Percentiles rank a stretch among this genome's conserved stretches.
These are phyloP conservation scores for Aspergillus haitiensis DNA, from an alignment of 495 filamentous ascomycete genomes.

Conservation along the genomic window DNA sequence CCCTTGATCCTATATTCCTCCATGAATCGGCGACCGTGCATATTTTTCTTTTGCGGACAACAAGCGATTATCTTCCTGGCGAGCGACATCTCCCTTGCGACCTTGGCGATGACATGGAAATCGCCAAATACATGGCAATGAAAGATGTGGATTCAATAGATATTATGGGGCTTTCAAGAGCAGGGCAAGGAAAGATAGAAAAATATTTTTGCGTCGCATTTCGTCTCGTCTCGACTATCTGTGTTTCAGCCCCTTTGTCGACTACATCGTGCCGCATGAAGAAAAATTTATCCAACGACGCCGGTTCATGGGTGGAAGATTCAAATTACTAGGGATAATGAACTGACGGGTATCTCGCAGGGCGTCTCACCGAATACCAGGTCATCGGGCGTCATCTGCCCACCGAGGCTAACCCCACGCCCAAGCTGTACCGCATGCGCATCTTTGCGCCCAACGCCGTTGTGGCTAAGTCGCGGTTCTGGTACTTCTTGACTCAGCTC, in stretches of 20 bases:
- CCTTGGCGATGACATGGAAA: neutral
- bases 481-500: slow-evolving; percentile 99
- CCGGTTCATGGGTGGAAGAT: slow-evolving; percentile 21
- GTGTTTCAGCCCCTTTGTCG: slow-evolving; percentile 1
- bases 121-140: neutral
- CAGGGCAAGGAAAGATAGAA: neutral
- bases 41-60: slow-evolving; percentile 22
- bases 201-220: slow-evolving; percentile 12
- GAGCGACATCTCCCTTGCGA: slow-evolving; percentile 2
- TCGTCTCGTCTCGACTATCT: neutral
- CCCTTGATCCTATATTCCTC: slow-evolving; percentile 27
- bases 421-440: slow-evolving; percentile 99
- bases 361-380: slow-evolving; percentile 99
- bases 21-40: slow-evolving; percentile 36
- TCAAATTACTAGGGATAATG: slow-evolving; percentile 17
- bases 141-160: neutral
- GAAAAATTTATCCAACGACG: slow-evolving; percentile 26
- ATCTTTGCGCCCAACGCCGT: slow-evolving; percentile 98
- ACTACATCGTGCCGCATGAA: slow-evolving; percentile 9
- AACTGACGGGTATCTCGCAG: slow-evolving; percentile 54
- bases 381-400: slow-evolving; percentile 99
- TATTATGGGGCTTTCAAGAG: neutral
- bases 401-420: slow-evolving; percentile 88
- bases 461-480: slow-evolving; percentile 98
- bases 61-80: slow-evolving; percentile 20